Percentiles rank a stretch among this genome's conserved stretches.
phyloP scores from a whole-genome alignment of 106 monocot genomes.

The Dendrobium nobile region DNA sequence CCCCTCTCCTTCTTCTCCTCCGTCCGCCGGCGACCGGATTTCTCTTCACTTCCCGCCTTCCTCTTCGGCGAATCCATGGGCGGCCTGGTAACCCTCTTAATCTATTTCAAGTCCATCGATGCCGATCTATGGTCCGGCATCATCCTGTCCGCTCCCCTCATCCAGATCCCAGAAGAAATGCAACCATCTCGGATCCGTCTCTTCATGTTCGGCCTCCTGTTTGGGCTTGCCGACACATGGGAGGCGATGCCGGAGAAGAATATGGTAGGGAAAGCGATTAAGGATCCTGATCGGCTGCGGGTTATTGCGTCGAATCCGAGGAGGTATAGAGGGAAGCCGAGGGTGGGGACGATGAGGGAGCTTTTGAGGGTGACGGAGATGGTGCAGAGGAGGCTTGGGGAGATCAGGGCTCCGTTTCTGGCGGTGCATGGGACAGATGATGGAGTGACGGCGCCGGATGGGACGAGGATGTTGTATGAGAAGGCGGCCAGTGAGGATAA shows the following conservation, averaged over 20 bases:
- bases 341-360: constrained; percentile 97
- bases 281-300: constrained; percentile 53
- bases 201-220: constrained; percentile 74
- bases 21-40: constrained; percentile 25
- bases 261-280: constrained; percentile 87
- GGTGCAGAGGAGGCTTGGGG: constrained; percentile 43
- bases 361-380: constrained; percentile 42
- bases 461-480: constrained; percentile 62
- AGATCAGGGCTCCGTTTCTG: constrained; percentile 65
- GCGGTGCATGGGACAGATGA: constrained; percentile 52
- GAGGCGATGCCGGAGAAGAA: constrained; percentile 84
- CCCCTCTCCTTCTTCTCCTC: constrained; percentile 80
- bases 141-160: constrained; percentile 84
- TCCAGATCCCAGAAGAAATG: constrained; percentile 90
- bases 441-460: constrained; percentile 49
- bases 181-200: constrained; percentile 62
- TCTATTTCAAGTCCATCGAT: constrained; percentile 56
- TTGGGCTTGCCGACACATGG: constrained; percentile 91
- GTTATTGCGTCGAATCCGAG: constrained; percentile 81
- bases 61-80: constrained; percentile 95
- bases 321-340: constrained; percentile 55
- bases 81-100: constrained; percentile 59
- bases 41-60: constrained; percentile 62
- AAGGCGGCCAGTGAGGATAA: constrained; percentile 50
- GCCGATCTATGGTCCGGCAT: constrained; percentile 67